Evolutionary conservation across 2,329 filamentous ascomycete species (phyloP), one percentile per base, ranked within the genome.

Genomic region (Coniochaeta hoffmannii): DNA sequence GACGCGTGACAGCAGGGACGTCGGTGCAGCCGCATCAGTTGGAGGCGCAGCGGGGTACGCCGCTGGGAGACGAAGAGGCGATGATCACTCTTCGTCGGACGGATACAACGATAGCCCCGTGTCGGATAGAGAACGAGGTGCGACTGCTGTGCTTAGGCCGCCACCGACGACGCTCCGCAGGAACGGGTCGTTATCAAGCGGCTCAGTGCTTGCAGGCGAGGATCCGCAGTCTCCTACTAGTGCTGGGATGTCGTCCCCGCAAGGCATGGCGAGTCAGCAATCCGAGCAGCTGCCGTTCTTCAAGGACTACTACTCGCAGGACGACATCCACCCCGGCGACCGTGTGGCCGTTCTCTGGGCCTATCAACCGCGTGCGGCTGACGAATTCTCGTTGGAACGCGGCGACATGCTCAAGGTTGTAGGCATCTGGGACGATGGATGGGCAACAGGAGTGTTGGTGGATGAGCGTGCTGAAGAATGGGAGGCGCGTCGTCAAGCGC

Each of bases 341-440:
- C 87, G 88, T 57, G 93, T 99, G 41, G 83, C 94, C 14, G 90
- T 91, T 2, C 80, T 99, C 14, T 99, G 94, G 94, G 93, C 94
- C 1, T 99, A 99, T 70, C 90, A 96, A 64, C 93, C 94, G 32
- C 88, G 94, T 32, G 94, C 94, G 4, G 84, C 86, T 30, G 94
- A 99, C 65, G 94, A 99, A 68, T 97, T 97, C 66, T 80, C 90
- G 36, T 78, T 99, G 35, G 94, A 97, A 65, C 85, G 94, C 57
- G 94, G 94, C 54, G 94, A 99, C 68, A 97, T 99, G 92, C 81
- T 99, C 66, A 97, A 97, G 74, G 87, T 99, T 14, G 88, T 97
- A 31, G 94, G 94, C 59, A 99, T 99, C 62, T 99, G 94, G 94
- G 94, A 99, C 66, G 94, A 99, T 69, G 94, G 94, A 50, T 99